Evolutionary conservation across 306 rosid genomes (phyloP).

Genomic region (Hylodesmum podocarpum): DNA sequence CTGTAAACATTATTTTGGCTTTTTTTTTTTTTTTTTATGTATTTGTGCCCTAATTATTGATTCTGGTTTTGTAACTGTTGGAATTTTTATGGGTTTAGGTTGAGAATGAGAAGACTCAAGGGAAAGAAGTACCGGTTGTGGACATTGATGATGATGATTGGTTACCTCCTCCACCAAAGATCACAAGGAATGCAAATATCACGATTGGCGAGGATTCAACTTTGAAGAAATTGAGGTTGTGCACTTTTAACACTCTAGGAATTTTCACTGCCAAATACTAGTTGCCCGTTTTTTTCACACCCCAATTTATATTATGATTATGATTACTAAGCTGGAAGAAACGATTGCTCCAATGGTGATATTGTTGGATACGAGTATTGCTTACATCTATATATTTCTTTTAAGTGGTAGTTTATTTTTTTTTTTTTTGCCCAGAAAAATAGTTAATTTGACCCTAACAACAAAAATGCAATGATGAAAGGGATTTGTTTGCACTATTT

Average conservation of each 20-base stretch:
- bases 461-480: background rate
- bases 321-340: background rate
- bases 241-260: background rate
- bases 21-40: background rate
- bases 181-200: conserved; percentile 20
- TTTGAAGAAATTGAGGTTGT: conserved; percentile 70
- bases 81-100: conserved; percentile 38
- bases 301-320: background rate
- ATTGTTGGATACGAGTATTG: background rate
- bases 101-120: conserved; percentile 31
- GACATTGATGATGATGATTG: conserved; percentile 81
- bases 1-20: conserved; percentile 19
- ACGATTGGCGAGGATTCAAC: conserved; percentile 59
- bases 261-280: background rate
- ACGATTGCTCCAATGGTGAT: background rate
- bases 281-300: background rate
- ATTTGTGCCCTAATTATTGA: background rate
- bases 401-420: background rate
- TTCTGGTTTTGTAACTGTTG: conserved; percentile 10
- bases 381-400: background rate
- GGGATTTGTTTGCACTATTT: background rate
- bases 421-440: background rate
- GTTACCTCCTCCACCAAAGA: conserved; percentile 90
- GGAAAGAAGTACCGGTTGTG: conserved; percentile 27
- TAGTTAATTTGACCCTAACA: background rate